phyloP scores from a whole-genome alignment of 1,139 yeast genomes.

The Pichia sp. region DNA sequence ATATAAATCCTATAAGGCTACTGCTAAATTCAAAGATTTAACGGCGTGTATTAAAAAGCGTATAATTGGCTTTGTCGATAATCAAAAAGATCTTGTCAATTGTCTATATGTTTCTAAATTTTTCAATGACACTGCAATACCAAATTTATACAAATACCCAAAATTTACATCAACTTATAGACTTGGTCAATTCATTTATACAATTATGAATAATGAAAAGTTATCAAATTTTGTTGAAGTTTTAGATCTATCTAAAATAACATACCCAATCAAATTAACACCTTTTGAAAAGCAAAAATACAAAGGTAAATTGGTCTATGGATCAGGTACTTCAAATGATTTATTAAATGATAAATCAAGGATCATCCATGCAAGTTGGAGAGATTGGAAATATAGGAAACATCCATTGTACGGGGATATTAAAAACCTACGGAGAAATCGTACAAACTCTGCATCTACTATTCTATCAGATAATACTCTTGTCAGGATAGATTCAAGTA shows the following conservation, averaged over 20 bases:
- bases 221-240: slow-evolving; percentile 50
- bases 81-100: slow-evolving; percentile 30
- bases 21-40: slow-evolving; percentile 20
- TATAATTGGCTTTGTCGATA: slow-evolving; percentile 23
- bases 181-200: slow-evolving; percentile 69
- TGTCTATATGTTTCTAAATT: slow-evolving; percentile 46
- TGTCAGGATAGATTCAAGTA: not conserved
- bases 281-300: slow-evolving; percentile 24
- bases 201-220: slow-evolving; percentile 46
- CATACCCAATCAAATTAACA: slow-evolving; percentile 39
- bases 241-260: slow-evolving; percentile 52
- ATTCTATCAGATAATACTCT: not conserved
- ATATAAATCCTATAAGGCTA: slow-evolving; percentile 1
- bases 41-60: slow-evolving; percentile 29
- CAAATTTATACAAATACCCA: slow-evolving; percentile 48
- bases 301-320: slow-evolving; percentile 19
- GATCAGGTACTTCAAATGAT: slow-evolving; percentile 11
- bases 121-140: slow-evolving; percentile 48
- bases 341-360: slow-evolving; percentile 11
- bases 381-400: slow-evolving; percentile 76
- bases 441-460: slow-evolving; percentile 7
- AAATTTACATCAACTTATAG: slow-evolving; percentile 61
- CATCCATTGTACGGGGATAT: slow-evolving; percentile 54
- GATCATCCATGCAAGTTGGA: slow-evolving; percentile 58
- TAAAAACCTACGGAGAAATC: slow-evolving; percentile 2